Percentiles rank a stretch among this genome's conserved stretches.
phyloP scores from a whole-genome alignment of 78 protist species.

The Polysphondylium violaceum region DNA sequence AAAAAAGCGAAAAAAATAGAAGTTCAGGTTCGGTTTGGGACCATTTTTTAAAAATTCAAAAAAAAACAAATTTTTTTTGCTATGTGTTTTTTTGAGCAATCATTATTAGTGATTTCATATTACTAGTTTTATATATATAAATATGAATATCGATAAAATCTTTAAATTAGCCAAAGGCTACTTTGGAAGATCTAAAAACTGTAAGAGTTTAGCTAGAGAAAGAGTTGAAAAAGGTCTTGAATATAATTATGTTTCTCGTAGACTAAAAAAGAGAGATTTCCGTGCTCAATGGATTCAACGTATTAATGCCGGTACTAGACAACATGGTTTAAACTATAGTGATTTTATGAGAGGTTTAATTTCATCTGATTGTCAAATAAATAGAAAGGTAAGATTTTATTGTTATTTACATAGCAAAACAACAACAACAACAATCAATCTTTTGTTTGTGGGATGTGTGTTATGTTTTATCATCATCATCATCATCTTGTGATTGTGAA shows the following conservation, averaged over 20 bases:
- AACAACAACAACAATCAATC: not conserved
- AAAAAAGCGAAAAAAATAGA: too few relatives aligned
- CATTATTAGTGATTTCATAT: too few relatives aligned
- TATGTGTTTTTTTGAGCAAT: too few relatives aligned
- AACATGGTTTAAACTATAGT: conserved; percentile 56
- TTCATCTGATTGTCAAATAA: conserved; percentile 49
- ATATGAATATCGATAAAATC: conserved; percentile 66
- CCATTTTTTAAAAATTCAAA: too few relatives aligned
- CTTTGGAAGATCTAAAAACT: conserved; percentile 78
- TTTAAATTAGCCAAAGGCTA: conserved; percentile 76
- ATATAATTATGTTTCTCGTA: conserved; percentile 67
- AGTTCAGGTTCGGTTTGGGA: too few relatives aligned
- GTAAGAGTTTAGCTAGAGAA: conserved; percentile 72
- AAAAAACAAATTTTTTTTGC: too few relatives aligned
- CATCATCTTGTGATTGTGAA: too few relatives aligned
- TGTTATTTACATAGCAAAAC: not conserved
- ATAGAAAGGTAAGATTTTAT: conserved; percentile 58
- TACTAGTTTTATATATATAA: not conserved
- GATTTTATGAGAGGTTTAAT: conserved; percentile 48
- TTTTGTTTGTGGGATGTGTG: not conserved
- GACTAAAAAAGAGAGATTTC: conserved; percentile 57
- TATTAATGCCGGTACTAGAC: conserved; percentile 77
- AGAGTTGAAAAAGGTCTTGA: conserved; percentile 70
- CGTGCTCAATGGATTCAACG: conserved; percentile 65
- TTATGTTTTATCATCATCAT: too few relatives aligned